phyloP scores from a whole-genome alignment of 2,329 filamentous ascomycete species.

The Calycina herbarum region DNA sequence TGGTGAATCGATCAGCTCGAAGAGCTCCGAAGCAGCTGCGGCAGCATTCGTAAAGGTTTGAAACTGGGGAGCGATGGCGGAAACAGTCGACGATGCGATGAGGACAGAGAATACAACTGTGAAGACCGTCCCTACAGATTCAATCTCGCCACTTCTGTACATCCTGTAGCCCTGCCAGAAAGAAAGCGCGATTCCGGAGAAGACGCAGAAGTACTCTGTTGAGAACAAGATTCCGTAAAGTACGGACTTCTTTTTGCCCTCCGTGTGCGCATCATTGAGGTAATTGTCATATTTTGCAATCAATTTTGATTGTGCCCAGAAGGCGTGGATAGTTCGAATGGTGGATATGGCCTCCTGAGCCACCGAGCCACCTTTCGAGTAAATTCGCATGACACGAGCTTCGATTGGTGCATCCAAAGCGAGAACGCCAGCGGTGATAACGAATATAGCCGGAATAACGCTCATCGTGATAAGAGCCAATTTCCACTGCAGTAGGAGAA shows the following conservation, averaged over 20 bases:
- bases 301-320: slow-evolving; percentile 1
- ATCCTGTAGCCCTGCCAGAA: slow-evolving; percentile 21
- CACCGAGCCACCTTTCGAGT: background rate
- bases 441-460: slow-evolving; percentile 53
- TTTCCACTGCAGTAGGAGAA: slow-evolving; percentile 86
- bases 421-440: slow-evolving; percentile 8
- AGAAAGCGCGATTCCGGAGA: slow-evolving; percentile 12
- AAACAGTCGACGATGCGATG: slow-evolving; percentile 50
- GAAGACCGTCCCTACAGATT: background rate
- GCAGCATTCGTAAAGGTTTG: background rate
- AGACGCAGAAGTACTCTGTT: slow-evolving; percentile 12
- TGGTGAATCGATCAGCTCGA: background rate
- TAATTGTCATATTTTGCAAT: background rate
- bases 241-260: slow-evolving; percentile 9
- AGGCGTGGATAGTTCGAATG: slow-evolving; percentile 7
- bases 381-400: background rate
- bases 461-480: slow-evolving; percentile 81
- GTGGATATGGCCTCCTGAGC: slow-evolving; percentile 3
- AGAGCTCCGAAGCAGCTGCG: background rate
- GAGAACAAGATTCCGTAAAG: slow-evolving; percentile 11
- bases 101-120: slow-evolving; percentile 4
- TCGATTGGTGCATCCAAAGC: slow-evolving; percentile 9
- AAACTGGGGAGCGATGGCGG: background rate
- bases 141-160: slow-evolving; percentile 5
- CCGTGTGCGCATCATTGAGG: background rate